Evolutionary conservation across 208 protist species (phyloP), one percentile per base, ranked within the genome.

Genomic region (Leptomonas pyrrhocoris): DNA sequence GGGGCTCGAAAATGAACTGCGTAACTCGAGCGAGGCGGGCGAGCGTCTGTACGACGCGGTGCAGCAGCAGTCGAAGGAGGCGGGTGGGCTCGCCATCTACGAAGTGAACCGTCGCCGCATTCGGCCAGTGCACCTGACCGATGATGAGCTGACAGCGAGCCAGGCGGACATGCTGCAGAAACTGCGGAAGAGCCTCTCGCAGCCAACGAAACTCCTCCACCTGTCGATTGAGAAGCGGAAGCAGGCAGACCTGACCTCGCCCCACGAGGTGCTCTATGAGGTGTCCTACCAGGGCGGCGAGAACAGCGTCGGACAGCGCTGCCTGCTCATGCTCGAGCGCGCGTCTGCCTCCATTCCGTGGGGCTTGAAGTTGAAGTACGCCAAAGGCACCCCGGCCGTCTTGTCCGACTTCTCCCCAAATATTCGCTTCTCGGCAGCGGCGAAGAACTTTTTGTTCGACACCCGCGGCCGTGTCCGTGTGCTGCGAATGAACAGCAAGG

Each of bases 201-300:
- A 64, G 31, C 18, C 36, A 34, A 63, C 9, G 49, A 65, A 66
- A 42, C 70, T 46, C 25, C 73, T 82, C 1, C 51, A 60, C 45
- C 49, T 72, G 21, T 54, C 46, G 4, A 25, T 82, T 46, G 77
- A 84, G 56, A 77, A 73, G 54, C 61, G 74, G 59, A 61, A 48
- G 34, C 63, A 76, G 38, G 57, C 56, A 3, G 73, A 75, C 28
- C 46, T 87, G 15, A 76, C 67, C 38, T 49, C 74, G 16, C 76
- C 82, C 19, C 74, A 72, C 19, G 87, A 89, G 77, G 77, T 93
- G 4, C 59, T 83, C 18, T 88, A 84, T 60, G 73, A 87, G 42
- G 45, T 85, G 27, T 68, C 75, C 23, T 49, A 54, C 28, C 81
- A 90, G 46, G 84, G 87, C 54, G 82, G 80, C 40, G 86, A 92